Conservation (phyloP, 192 early-diverging fungal species). For the Dissophora globulifera region DNA sequence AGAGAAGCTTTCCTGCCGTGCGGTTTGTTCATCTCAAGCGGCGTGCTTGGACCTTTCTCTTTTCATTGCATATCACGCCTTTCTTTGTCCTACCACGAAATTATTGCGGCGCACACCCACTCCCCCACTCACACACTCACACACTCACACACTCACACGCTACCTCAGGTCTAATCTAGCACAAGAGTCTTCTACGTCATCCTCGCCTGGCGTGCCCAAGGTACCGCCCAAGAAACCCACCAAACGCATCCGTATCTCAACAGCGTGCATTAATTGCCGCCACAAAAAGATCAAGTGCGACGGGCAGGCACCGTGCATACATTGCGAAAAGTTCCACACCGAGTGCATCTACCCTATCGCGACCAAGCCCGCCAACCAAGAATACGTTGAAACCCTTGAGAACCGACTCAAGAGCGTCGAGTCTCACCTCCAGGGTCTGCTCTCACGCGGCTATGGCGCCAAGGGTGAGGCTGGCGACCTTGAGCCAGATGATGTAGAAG, state of each 20-base stretch:
- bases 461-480: constrained; percentile 20
- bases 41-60: no score
- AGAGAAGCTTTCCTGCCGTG: no score
- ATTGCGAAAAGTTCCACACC: constrained; percentile 52
- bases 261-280: constrained; percentile 56
- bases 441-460: constrained; percentile 47
- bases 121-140: no score
- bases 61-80: no score
- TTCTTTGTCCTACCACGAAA: no score
- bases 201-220: constrained; percentile 15
- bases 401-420: constrained; percentile 49
- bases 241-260: constrained; percentile 56
- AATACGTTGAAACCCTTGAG: constrained; percentile 53
- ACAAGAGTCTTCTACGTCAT: constrained; percentile 25
- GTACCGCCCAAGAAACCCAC: constrained; percentile 43
- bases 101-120: no score
- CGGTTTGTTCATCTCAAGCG: no score
- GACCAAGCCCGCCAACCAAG: constrained; percentile 49
- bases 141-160: no score
- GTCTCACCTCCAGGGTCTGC: constrained; percentile 44
- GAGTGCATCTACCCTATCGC: constrained; percentile 37
- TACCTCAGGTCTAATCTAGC: constrained; percentile 33
- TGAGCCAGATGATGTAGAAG: constrained; percentile 22
- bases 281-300: constrained; percentile 60
- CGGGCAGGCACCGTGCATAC: constrained; percentile 51